Base-by-base conservation (phyloP, 306 rosid genomes). In the Trichosanthes truncata region DNA sequence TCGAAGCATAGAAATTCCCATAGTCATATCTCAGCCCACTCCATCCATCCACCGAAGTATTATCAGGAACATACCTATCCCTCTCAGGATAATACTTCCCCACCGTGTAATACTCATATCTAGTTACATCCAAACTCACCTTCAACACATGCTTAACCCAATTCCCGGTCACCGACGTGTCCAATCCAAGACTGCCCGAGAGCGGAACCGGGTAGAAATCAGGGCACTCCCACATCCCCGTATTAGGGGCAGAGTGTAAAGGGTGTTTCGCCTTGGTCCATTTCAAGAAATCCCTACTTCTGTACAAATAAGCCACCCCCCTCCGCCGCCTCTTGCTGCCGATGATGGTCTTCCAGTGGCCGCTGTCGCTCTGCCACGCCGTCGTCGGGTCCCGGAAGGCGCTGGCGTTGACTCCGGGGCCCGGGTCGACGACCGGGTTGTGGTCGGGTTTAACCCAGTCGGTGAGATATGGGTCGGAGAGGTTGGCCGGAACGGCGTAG, bases 161-260 rank as follows among this genome's bases (percentile, higher is more conserved):
- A 7, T 14, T n/a, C 26, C 90, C 85, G 4, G 4, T 4, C 11
- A 62, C 14, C 0, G 97, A 89, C 15, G 86, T 23, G 40, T 95
- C 97, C 82, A 92, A 79, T 66, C 98, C 97, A 0, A 2, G 45
- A 29, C 71, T 80, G 1, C 89, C 83, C 2, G 20, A 5, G 29
- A 77, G 4, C 0, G 87, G 72, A 76, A 92, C 98, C 4, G 96
- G 97, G 78, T 78, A 95, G 57, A 95, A 91, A 76, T 95, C 97
- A 0, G 93, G 97, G 73, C 98, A 95, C 46, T 95, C 97, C 97
- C 96, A 95, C 91, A 88, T 91, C 0, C 97, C 98, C 10, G 97
- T 91, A 0, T 80, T 9, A 0, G 83, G 33, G 0, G 79, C 79
- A 0, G 95, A 89, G 81, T 91, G 97, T 3, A 95, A 53, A 5